Conservation (phyloP, 495 filamentous ascomycete genomes). For the Trichocladium antarcticum region DNA sequence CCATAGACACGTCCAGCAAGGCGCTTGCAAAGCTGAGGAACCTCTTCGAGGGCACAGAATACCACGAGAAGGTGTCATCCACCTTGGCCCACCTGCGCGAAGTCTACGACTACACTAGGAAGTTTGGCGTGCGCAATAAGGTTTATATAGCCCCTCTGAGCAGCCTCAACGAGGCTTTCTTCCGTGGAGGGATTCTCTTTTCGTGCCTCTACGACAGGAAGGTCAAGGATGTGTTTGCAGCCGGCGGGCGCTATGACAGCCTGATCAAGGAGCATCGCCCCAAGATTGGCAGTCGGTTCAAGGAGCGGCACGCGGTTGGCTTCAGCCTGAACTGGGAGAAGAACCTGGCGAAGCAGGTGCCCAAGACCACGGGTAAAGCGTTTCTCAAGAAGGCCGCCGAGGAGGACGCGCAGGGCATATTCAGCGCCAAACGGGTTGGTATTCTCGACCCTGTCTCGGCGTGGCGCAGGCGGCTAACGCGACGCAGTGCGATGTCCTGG, state of each 20-base stretch:
- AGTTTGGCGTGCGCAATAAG: slow-evolving; percentile 62
- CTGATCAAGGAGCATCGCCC: slow-evolving; percentile 63
- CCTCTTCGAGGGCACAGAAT: slow-evolving; percentile 61
- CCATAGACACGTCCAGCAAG: slow-evolving; percentile 56
- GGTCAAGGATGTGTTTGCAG: slow-evolving; percentile 73
- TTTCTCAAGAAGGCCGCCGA: slow-evolving; percentile 53
- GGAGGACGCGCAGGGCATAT: slow-evolving; percentile 46
- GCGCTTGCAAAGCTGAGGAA: slow-evolving; percentile 58
- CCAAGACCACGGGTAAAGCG: slow-evolving; percentile 48
- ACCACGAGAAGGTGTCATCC: slow-evolving; percentile 53
- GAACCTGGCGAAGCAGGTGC: slow-evolving; percentile 52
- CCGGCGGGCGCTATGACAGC: slow-evolving; percentile 84
- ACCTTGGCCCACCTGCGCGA: slow-evolving; percentile 69
- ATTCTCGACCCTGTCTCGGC: background rate
- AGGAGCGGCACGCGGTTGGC: slow-evolving; percentile 67
- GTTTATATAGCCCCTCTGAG: slow-evolving; percentile 77
- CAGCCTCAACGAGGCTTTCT: slow-evolving; percentile 89
- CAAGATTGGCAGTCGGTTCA: slow-evolving; percentile 40
- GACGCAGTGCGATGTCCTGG: slow-evolving; percentile 70
- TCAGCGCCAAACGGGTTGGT: slow-evolving; percentile 53
- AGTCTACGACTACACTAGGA: slow-evolving; percentile 62
- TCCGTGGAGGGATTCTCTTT: slow-evolving; percentile 76
- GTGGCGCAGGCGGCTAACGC: slow-evolving; percentile 9
- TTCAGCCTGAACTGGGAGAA: slow-evolving; percentile 88
- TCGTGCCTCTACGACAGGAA: slow-evolving; percentile 85